Conservation (phyloP, 176 grass and related monocot genomes). For the Oryza punctata region DNA sequence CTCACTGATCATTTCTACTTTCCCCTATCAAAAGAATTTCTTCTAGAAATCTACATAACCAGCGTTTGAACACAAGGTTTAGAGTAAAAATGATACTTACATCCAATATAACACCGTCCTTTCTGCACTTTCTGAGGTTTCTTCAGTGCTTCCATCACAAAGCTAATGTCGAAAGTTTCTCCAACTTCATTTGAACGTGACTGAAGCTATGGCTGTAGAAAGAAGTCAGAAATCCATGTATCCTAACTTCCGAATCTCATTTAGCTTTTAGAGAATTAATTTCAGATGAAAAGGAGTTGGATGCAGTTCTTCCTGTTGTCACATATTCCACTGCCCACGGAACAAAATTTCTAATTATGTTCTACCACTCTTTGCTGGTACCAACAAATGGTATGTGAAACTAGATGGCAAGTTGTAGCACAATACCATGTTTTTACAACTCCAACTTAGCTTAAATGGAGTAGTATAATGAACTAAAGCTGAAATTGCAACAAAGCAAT, state of each 20-base stretch:
- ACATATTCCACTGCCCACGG: not conserved
- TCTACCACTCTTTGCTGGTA: conserved; percentile 8
- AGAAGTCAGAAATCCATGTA: conserved; percentile 9
- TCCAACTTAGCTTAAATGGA: conserved; percentile 11
- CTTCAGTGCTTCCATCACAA: conserved; percentile 14
- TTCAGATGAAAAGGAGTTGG: not conserved
- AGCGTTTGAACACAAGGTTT: not conserved
- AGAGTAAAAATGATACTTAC: not conserved
- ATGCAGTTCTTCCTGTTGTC: not conserved
- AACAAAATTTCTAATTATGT: conserved; percentile 8
- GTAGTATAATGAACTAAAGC: not conserved
- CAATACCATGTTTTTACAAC: conserved; percentile 31
- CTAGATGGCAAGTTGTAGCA: not conserved
- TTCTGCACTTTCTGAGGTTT: conserved; percentile 5
- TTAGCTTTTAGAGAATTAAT: conserved; percentile 17
- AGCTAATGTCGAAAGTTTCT: conserved; percentile 8
- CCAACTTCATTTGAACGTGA: conserved; percentile 13
- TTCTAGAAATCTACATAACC: not conserved
- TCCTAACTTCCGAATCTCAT: not conserved
- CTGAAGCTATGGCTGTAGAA: conserved; percentile 25
- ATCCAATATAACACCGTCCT: not conserved
- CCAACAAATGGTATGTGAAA: not conserved
- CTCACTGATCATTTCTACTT: conserved; percentile 23
- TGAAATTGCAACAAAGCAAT: conserved; percentile 13
- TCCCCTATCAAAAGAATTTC: conserved; percentile 24